These are phyloP conservation scores for Phytophthora nicotianae DNA, from an alignment of 352 stramenopile species.

Conservation along the genomic window DNA sequence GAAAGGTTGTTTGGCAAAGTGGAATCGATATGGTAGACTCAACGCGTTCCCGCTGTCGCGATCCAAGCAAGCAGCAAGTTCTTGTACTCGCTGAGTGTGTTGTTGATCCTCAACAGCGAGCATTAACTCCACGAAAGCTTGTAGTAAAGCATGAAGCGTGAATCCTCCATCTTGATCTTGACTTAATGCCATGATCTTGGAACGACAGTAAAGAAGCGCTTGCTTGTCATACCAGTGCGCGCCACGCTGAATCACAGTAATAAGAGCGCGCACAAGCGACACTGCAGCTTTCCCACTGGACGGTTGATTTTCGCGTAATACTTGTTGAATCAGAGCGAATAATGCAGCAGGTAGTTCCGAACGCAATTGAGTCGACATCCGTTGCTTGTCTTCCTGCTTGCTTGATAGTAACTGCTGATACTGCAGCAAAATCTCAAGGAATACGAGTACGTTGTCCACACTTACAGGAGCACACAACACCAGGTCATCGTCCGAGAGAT, in stretches of 20 bases:
- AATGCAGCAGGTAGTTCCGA: conserved; percentile 65
- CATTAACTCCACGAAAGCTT: conserved; percentile 86
- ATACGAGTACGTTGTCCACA: conserved; percentile 64
- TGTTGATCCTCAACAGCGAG: conserved; percentile 83
- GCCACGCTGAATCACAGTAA: conserved; percentile 65
- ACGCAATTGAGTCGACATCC: conserved; percentile 34
- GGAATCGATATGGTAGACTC: conserved; percentile 76
- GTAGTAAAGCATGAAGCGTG: conserved; percentile 75
- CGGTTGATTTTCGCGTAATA: conserved; percentile 65
- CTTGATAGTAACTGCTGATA: conserved; percentile 39
- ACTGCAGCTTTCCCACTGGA: conserved; percentile 59
- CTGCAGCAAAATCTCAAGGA: conserved; percentile 63
- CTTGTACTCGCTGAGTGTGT: conserved; percentile 44
- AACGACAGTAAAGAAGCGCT: conserved; percentile 81
- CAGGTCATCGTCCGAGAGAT: conserved; percentile 74
- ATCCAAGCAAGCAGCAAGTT: conserved; percentile 59
- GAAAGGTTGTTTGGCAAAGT: conserved; percentile 65
- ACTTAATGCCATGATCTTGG: conserved; percentile 84
- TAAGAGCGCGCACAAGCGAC: conserved; percentile 67
- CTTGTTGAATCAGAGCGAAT: conserved; percentile 78
- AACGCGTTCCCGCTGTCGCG: conserved; percentile 53
- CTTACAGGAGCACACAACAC: conserved; percentile 73
- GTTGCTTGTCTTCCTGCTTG: conserved; percentile 3
- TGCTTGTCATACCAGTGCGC: conserved; percentile 74
- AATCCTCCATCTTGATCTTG: conserved; percentile 83